Conservation (phyloP, 768 basidiomycete species). For the Coprinellus aureogranulatus region DNA sequence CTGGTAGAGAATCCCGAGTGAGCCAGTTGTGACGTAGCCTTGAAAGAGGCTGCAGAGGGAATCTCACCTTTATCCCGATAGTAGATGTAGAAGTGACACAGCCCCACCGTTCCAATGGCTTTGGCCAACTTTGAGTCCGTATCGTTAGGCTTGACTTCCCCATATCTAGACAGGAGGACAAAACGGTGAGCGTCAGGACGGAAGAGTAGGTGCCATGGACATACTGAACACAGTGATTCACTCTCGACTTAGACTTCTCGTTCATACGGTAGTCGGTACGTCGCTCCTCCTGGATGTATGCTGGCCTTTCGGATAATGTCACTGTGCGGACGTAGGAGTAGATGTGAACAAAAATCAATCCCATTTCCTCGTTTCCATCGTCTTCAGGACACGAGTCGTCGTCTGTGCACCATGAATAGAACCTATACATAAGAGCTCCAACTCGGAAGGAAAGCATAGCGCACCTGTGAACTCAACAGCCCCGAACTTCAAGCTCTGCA, state of each 20-base stretch:
- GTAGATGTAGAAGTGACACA: no score
- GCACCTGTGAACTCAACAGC: neutral
- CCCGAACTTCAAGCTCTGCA: neutral
- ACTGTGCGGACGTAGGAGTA: neutral
- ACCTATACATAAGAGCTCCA: no score
- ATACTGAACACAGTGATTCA: neutral
- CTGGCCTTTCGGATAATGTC: neutral
- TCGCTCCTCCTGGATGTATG: neutral
- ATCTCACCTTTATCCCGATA: no score
- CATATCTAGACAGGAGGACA: no score
- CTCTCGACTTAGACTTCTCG: neutral
- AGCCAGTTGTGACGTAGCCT: no score
- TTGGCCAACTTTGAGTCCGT: no score
- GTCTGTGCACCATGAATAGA: neutral
- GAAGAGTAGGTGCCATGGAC: neutral
- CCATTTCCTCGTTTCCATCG: neutral
- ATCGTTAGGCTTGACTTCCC: no score
- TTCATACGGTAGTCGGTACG: neutral
- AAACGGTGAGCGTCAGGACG: neutral
- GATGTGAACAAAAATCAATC: neutral
- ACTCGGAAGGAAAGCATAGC: neutral
- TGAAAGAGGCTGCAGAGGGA: no score
- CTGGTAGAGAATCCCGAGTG: no score
- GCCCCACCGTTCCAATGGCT: no score
- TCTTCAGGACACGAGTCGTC: neutral